A percentile compares a stretch with the other conserved stretches of the same genome.
phyloP scores from a whole-genome alignment of 805 yeast species.

The Pichia kluyveri region DNA sequence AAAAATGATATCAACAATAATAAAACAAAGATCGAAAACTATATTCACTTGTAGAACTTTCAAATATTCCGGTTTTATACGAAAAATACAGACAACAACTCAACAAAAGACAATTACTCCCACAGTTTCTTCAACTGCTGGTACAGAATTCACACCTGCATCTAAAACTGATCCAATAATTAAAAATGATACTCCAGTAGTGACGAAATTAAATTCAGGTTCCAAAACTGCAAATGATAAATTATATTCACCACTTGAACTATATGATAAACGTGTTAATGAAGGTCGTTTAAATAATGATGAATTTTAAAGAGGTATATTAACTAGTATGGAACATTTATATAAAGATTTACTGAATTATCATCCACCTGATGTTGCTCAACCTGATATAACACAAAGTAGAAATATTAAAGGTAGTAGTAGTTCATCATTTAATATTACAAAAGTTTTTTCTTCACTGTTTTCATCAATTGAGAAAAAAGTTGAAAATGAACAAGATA shows the following conservation, averaged over 20 bases:
- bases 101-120: no score
- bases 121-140: no score
- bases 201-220: neutral
- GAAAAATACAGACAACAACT: no score
- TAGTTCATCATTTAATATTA: constrained; percentile 23
- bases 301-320: constrained; percentile 68
- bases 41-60: no score
- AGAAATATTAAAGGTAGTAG: neutral
- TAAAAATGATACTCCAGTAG: neutral
- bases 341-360: constrained; percentile 48
- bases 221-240: neutral
- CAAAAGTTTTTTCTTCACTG: constrained; percentile 25
- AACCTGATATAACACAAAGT: constrained; percentile 35
- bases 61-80: no score
- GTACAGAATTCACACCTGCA: no score
- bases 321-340: constrained; percentile 50
- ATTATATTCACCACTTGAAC: constrained; percentile 20
- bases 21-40: no score
- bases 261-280: constrained; percentile 22
- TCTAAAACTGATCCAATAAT: no score
- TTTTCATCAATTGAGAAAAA: constrained; percentile 12
- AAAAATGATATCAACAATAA: no score
- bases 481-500: neutral
- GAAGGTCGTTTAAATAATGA: constrained; percentile 58
- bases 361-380: constrained; percentile 48